Percentiles rank a stretch among this genome's conserved stretches.
Conservation (phyloP, 306 rosid species). For the Sechiopsis laciniata region DNA sequence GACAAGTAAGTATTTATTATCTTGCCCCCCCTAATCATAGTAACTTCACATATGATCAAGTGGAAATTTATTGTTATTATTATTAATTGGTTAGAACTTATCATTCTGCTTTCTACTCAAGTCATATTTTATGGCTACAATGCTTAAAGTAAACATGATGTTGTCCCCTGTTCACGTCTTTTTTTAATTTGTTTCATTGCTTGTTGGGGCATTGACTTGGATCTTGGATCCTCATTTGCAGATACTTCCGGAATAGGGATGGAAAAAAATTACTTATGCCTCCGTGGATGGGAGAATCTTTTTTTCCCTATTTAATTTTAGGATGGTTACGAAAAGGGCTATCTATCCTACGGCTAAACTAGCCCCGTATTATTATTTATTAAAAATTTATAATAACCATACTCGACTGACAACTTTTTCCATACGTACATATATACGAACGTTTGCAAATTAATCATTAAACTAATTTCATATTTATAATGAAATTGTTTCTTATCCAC, state of each 20-base stretch:
- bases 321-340: constrained; percentile 7
- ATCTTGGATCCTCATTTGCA: constrained; percentile 18
- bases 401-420: neutral
- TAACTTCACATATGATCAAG: neutral
- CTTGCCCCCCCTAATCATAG: neutral
- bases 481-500: too few relatives aligned
- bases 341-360: neutral
- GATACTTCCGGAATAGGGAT: constrained; percentile 20
- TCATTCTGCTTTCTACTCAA: too few relatives aligned
- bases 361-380: neutral
- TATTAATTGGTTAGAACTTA: neutral
- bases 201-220: constrained; percentile 18
- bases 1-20: constrained; percentile 65
- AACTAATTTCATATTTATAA: too few relatives aligned
- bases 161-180: neutral
- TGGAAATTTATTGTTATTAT: neutral
- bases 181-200: constrained; percentile 1
- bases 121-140: neutral
- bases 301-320: neutral
- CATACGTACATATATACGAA: neutral
- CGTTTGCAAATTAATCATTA: neutral
- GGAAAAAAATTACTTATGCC: constrained; percentile 13
- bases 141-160: neutral
- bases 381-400: neutral
- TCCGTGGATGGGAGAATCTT: constrained; percentile 17